Evolutionary conservation across 805 yeast species (phyloP), one percentile per base, ranked within the genome.

Genomic region (Candida lessepsii): DNA sequence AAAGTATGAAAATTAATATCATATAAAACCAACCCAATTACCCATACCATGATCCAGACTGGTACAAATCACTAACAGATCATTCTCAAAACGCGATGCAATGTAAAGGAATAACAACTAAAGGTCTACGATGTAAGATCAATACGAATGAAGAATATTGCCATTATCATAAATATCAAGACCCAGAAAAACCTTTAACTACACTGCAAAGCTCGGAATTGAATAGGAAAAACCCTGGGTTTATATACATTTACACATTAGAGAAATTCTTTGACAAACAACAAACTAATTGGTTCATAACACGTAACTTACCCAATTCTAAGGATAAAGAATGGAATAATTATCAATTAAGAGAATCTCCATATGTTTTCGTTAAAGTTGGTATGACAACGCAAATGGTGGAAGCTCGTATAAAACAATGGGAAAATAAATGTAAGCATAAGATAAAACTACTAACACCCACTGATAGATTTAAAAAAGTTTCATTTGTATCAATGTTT

Each of bases 381-480:
- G 83, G 83, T 1, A 75, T 62, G 64, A 78, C 83, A 2, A 67
- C 77, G 0, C 71, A 67, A 38, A 56, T 64, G 0, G 78, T 76
- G 1, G 46, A 46, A 2, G 47, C 48, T 5, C 54, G 83, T 30
- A 50, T 78, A 14, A 52, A 52, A 28, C 81, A 78, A 49, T 78
- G 83, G 83, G 68, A 64, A 50, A 62, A 56, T 9, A 71, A 75
- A 48, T 78, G 83, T 47, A 60, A 65, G 14, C 80, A 75, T 37
- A 61, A 68, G 17, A 56, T 76, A 36, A 53, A 53, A n/a, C 47
- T 70, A 11, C 47, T 74, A 7, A 55, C 58, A 25, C 78, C 77
- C 6, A 47, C 38, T n/a, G 49, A 41, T 30, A 37, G 29, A 19
- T 16, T 38, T 5, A 27, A 40, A 9, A 26, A 10, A 14, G 16